A percentile compares a stretch with the other conserved stretches of the same genome.
These are phyloP conservation scores for Acorus calamus DNA, from an alignment of 106 monocot species.

Conservation along the genomic window DNA sequence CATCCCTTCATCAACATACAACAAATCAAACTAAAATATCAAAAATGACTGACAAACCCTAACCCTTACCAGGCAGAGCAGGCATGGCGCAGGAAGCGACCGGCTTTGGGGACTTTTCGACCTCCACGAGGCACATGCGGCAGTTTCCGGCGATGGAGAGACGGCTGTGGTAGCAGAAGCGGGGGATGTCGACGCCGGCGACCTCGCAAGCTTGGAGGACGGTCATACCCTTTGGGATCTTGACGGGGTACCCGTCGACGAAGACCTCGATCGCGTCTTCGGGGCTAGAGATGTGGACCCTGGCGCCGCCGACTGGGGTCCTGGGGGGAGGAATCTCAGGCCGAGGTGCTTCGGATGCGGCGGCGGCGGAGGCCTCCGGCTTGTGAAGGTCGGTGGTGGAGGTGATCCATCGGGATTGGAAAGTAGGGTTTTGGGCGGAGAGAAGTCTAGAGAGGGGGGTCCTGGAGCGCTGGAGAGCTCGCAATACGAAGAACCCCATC, in stretches of 20 bases:
- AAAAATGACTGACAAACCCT: background rate
- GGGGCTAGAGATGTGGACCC: constrained; percentile 49
- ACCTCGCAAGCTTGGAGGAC: constrained; percentile 96
- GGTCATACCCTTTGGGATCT: constrained; percentile 91
- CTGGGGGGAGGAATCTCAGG: constrained; percentile 30
- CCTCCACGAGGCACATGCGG: constrained; percentile 98
- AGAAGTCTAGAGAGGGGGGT: constrained; percentile 18
- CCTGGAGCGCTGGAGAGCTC: constrained; percentile 47
- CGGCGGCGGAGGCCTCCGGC: constrained; percentile 34
- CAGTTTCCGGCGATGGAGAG: constrained; percentile 94
- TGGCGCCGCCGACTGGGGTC: constrained; percentile 64
- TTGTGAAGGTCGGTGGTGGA: constrained; percentile 45
- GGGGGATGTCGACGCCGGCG: constrained; percentile 87
- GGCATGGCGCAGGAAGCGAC: constrained; percentile 99
- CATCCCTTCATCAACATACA: constrained; percentile 46
- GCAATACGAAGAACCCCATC: constrained; percentile 41
- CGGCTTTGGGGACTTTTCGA: constrained; percentile 98
- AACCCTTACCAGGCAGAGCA: constrained; percentile 64
- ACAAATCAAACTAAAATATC: constrained; percentile 1
- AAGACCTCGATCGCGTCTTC: constrained; percentile 92
- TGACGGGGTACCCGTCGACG: constrained; percentile 81
- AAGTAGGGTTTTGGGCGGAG: background rate
- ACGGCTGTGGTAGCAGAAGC: constrained; percentile 88
- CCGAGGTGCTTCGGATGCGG: constrained; percentile 20
- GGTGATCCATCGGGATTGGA: constrained; percentile 52